Evolutionary conservation across 2,329 filamentous ascomycete genomes (phyloP), one percentile per base, ranked within the genome.

Genomic region (Fusarium dimerum): DNA sequence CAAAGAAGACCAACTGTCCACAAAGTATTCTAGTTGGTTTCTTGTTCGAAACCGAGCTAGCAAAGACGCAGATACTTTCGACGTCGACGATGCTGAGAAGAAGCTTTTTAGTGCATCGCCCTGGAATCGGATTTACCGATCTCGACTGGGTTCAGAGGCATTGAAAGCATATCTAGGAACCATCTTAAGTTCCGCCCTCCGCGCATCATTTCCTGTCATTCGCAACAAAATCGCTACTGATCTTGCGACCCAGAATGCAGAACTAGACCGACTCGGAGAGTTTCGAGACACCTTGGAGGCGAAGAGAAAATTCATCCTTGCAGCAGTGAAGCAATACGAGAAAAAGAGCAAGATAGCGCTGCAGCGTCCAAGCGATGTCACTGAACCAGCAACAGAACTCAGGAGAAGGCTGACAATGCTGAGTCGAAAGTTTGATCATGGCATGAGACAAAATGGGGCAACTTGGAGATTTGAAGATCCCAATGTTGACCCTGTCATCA

Each of bases 161-260:
- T 57, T 73, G 7, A 68, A 68, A 30, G 55, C 51, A 2, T 63
- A 68, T 20, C 63, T 74, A 0, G 65, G 65, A 2, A 56, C 43
- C 2, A 50, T 73, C 9, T 57, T 73, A 9, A 68, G 71, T 38
- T 66, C 66, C 16, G 69, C 68, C 44, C 74, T 76, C 40, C 60
- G 63, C 3, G 54, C 51, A 0, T 69, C 67, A 11, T 76, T 75
- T 51, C 65, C 65, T 0, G 55, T 49, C 1, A 59, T 74, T 13
- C 59, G 65, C 20, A 47, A 40, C 0, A 61, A 54, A 0, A 62
- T 73, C 6, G 48, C 43, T 3, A 34, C 43, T 1, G 60, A 62
- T 0, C 58, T 73, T 0, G 26, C 41, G 0, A 48, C 56, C 2
- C 61, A 59, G 2, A 15, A 60, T 3, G 13, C 7, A 3, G 49